Percentiles rank a stretch among this genome's conserved stretches.
Conservation (phyloP, 805 yeast genomes). For the Debaryomyces prosopidis region DNA sequence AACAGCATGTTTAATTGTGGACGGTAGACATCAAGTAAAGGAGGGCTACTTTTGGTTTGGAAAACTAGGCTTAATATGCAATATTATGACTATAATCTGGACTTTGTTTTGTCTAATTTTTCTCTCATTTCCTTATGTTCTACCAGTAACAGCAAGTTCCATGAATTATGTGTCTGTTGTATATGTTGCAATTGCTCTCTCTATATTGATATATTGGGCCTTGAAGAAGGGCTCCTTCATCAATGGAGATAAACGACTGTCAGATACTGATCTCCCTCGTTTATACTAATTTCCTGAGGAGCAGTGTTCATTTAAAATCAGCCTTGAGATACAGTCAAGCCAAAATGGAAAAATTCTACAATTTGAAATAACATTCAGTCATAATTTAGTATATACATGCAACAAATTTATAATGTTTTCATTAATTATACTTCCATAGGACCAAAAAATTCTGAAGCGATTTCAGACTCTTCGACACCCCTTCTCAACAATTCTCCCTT, state of each 20-base stretch:
- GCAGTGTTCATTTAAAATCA: too few species aligned
- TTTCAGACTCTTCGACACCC: constrained; percentile 13
- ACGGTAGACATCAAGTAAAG: constrained; percentile 38
- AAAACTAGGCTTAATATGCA: constrained; percentile 33
- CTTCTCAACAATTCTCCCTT: constrained; percentile 17
- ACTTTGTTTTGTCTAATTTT: constrained; percentile 37
- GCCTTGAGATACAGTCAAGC: too few species aligned
- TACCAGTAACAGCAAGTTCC: neutral
- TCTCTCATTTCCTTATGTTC: constrained; percentile 33
- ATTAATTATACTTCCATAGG: constrained; percentile 27
- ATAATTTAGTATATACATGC: neutral
- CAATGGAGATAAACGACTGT: too few species aligned
- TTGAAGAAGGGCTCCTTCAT: neutral
- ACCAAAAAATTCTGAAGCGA: constrained; percentile 33
- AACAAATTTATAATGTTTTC: neutral
- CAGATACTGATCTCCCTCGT: too few species aligned
- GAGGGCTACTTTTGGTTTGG: constrained; percentile 46
- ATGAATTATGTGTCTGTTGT: constrained; percentile 3
- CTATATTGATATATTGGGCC: neutral
- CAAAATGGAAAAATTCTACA: too few species aligned
- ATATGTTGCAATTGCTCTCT: neutral
- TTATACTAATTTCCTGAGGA: too few species aligned
- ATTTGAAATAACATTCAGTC: too few species aligned
- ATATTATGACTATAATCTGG: constrained; percentile 34
- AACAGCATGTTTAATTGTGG: constrained; percentile 30